Base-by-base conservation (phyloP, 2,329 filamentous ascomycete species). In the Phoma sp. region DNA sequence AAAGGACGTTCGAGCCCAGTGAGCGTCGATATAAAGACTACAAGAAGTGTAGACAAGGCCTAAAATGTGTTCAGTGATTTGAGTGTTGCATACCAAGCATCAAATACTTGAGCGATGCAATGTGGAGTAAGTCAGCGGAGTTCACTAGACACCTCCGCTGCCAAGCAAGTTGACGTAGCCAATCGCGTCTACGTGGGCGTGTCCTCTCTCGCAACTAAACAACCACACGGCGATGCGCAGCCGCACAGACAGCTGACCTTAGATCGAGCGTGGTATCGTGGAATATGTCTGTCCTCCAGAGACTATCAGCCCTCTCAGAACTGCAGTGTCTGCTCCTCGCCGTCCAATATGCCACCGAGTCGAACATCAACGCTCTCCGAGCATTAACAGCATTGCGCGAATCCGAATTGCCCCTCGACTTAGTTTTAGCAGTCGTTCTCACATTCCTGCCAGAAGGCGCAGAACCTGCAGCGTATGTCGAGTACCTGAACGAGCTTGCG, bases 381-480 rank as follows among this genome's bases (percentile, higher is more conserved):
- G 79, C 78, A 47, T 78, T 95, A 58, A 81, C 85, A 47, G 78
- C 82, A 22, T 77, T 80, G 35, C 78, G 89, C 62, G 74, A 76
- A 47, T 77, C 82, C 49, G 80, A 87, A 33, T 78, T 95, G 49
- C 80, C 82, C 25, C 81, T 83, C 39, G 85, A 89, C 52, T 77
- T 91, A 11, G 70, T 90, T 23, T 79, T 95, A 53, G 86, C 88
- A 39, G 86, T 95, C 47, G 76, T 96, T 22, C 81, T 96, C 40
- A 90, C 88, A 18, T 90, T 88, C 68, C 80, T 96, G 1, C 91
- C 91, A 24, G 90, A 93, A 73, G 87, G 83, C 38, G 69, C 86
- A 4, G 83, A 83, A 4, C 86, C 90, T 4, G 75, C 75, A n/a
- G 71, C 79, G 40, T 93, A 93, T 68, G 77, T 84, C 14, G 77